phyloP scores from a whole-genome alignment of 495 filamentous ascomycete species.

The Penicillium riverlandense region DNA sequence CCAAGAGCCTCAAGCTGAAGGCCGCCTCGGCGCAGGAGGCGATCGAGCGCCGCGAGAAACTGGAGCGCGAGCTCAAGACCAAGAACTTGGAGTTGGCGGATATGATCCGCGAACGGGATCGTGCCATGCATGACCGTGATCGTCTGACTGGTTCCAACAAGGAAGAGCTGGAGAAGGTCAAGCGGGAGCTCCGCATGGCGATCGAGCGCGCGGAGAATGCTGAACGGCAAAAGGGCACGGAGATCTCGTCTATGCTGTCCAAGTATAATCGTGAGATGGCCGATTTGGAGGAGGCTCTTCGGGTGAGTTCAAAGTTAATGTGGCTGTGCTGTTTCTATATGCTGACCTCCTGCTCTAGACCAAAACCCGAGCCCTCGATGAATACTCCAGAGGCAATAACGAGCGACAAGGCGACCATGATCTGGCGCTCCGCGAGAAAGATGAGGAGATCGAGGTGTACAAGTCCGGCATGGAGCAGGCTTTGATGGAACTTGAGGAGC shows the following conservation, averaged over 20 bases:
- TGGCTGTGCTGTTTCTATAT: background rate
- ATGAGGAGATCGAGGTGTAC: conserved; percentile 94
- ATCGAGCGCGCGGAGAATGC: conserved; percentile 88
- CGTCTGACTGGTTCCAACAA: conserved; percentile 75
- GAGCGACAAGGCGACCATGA: conserved; percentile 84
- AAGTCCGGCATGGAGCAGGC: conserved; percentile 97
- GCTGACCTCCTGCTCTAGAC: conserved; percentile 34
- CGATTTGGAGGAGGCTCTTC: conserved; percentile 85
- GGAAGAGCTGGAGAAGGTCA: conserved; percentile 92
- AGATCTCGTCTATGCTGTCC: conserved; percentile 86
- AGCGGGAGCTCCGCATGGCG: conserved; percentile 91
- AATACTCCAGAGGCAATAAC: conserved; percentile 63
- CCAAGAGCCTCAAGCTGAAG: conserved; percentile 92
- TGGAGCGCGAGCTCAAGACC: conserved; percentile 95
- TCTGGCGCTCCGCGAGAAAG: conserved; percentile 76
- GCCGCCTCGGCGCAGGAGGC: conserved; percentile 95
- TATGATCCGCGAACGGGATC: conserved; percentile 95
- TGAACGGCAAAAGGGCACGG: conserved; percentile 84
- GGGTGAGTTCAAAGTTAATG: conserved; percentile 32
- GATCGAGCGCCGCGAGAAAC: conserved; percentile 87
- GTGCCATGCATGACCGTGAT: conserved; percentile 90
- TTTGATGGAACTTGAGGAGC: conserved; percentile 80
- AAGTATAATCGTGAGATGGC: conserved; percentile 97
- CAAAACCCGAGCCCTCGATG: conserved; percentile 85
- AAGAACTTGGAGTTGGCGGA: conserved; percentile 97